phyloP scores from a whole-genome alignment of 345 rosid species.

The Limnanthes douglasii region DNA sequence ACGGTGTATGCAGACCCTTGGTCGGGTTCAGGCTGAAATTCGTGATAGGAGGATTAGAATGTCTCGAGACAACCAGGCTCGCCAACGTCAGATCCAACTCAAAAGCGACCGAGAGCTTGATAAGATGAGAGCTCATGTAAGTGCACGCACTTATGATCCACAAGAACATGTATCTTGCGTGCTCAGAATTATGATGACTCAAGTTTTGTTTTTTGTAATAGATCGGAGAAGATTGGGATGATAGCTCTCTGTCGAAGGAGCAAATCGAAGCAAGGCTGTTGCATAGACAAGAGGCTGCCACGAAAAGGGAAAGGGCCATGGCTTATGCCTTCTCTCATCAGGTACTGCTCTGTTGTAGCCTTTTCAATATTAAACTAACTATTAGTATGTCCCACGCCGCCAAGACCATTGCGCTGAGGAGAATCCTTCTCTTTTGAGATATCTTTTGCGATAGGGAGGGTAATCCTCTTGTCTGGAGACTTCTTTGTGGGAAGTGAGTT shows the following conservation, averaged over 20 bases:
- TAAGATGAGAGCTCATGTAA: conserved; percentile 29
- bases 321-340: conserved; percentile 84
- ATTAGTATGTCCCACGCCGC: no score
- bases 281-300: conserved; percentile 54
- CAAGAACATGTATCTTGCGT: neutral
- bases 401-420: no score
- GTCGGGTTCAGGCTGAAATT: conserved; percentile 66
- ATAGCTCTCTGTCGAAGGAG: conserved; percentile 54
- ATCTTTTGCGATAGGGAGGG: no score
- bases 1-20: conserved; percentile 81
- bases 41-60: conserved; percentile 58
- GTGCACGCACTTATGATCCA: conserved; percentile 4
- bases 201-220: conserved; percentile 5
- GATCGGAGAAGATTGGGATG: conserved; percentile 49
- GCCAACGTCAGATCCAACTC: conserved; percentile 47
- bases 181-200: no score
- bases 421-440: no score
- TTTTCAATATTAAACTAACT: no score
- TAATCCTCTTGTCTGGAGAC: no score
- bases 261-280: conserved; percentile 47
- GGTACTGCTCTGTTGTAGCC: conserved; percentile 34
- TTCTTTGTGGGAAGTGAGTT: no score
- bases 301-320: conserved; percentile 84
- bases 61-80: conserved; percentile 71
- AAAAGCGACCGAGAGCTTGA: conserved; percentile 33